A percentile compares a stretch with the other conserved stretches of the same genome.
Conservation (phyloP, 1,284 basidiomycete genomes). For the Ceratobasidium sp. region DNA sequence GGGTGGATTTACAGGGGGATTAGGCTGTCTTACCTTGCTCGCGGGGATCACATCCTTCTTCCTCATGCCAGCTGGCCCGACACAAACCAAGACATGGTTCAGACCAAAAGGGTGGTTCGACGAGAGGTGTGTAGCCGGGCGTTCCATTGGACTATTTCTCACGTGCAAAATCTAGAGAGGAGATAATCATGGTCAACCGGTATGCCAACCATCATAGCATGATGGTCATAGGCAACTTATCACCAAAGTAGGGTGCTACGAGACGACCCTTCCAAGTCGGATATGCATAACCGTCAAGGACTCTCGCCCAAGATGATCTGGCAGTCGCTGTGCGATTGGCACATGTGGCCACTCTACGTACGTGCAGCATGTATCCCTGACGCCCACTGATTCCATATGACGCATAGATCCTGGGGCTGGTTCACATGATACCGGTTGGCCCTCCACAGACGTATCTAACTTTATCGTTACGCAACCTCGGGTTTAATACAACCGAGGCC, state of each 20-base stretch:
- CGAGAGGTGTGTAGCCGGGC: conserved; percentile 52
- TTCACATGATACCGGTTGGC: conserved; percentile 47
- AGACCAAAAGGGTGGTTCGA: conserved; percentile 78
- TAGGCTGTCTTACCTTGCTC: no score
- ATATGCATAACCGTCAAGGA: conserved; percentile 83
- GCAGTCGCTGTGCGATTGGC: conserved; percentile 68
- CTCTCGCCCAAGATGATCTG: conserved; percentile 67
- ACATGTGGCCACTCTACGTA: conserved; percentile 76
- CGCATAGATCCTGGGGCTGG: conserved; percentile 31
- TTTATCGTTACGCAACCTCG: conserved; percentile 52
- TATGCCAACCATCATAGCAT: not conserved
- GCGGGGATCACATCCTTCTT: no score
- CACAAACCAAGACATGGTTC: conserved; percentile 74
- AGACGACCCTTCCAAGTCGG: conserved; percentile 74
- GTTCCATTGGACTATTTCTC: not conserved
- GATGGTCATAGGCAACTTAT: not conserved
- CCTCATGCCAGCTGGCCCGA: conserved; percentile 74
- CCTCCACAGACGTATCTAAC: conserved; percentile 53
- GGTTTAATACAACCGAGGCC: conserved; percentile 52
- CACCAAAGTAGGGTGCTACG: conserved; percentile 62
- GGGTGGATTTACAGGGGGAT: not conserved
- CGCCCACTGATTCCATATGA: not conserved
- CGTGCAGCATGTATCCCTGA: conserved; percentile 55
- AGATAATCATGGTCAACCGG: conserved; percentile 64
- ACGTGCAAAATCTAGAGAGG: conserved; percentile 55